Base-by-base conservation (phyloP, 345 rosid genomes). In the Brassica cretica region DNA sequence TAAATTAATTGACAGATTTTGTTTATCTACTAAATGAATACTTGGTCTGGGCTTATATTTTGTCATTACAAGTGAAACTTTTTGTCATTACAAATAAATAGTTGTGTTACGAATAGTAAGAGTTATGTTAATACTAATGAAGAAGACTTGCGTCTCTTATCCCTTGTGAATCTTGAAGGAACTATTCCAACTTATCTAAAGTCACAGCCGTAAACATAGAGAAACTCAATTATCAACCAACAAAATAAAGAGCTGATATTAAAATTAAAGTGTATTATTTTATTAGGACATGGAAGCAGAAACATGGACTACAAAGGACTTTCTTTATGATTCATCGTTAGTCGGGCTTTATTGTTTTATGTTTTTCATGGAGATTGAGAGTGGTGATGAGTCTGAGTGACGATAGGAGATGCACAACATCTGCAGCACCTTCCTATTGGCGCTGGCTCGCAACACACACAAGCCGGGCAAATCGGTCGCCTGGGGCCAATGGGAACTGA, bases 361-460 rank as follows among this genome's bases (percentile, higher is more conserved):
- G 11, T 63, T 35, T 27, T 35, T 77, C 73, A 72, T 66, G 77
- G 81, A 44, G 73, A 66, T 32, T 66, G 77, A 66, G 73, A 66
- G 60, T 30, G 49, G 25, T 24, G 80, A 44, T 78, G 72, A 65
- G 72, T 19, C 44, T 78, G 61, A 30, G 21, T 66, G 72, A 29
- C 39, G 12, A 72, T 78, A 30, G 77, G 64, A 19, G 81, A 72
- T 58, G 81, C 68, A 72, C 81, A 78, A 66, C 81, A 78, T 66
- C 51, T 72, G 64, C 81, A 78, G 81, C 81, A 72, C 10, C 37
- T n/a, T 59, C 73, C 73, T 72, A 11, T 35, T 2, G 68, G 73
- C 2, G 73, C 68, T 72, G 77, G 77, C 53, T 60, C 21, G 15
- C 81, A 78, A 59, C 81, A 78, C 44, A 77, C 76, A 66, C 81